These are phyloP conservation scores for Xylaria telfairii DNA, from an alignment of 495 filamentous ascomycete genomes.

Conservation along the genomic window DNA sequence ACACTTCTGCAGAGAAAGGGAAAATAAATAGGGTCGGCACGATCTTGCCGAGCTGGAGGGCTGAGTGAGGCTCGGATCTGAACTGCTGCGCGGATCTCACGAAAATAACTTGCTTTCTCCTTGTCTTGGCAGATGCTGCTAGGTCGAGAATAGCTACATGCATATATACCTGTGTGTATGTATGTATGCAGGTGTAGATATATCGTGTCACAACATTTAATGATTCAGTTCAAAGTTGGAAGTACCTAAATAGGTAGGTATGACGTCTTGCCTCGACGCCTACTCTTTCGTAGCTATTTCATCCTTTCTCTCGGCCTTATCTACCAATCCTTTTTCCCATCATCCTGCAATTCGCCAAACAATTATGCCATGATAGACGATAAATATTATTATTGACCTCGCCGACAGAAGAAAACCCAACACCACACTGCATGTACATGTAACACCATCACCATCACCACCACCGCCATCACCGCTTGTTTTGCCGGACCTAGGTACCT, in stretches of 20 bases:
- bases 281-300: background rate
- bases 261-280: background rate
- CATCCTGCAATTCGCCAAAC: background rate
- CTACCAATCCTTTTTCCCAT: background rate
- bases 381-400: background rate
- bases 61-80: constrained; percentile 1
- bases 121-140: background rate
- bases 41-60: constrained; percentile 16
- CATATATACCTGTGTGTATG: too few species aligned
- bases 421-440: background rate
- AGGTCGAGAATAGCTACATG: constrained; percentile 11
- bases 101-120: constrained; percentile 9
- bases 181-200: too few species aligned
- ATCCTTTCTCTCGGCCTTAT: background rate
- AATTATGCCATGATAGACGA: background rate
- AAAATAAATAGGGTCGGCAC: constrained; percentile 8
- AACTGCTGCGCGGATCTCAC: constrained; percentile 1
- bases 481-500: background rate
- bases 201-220: constrained; percentile 5
- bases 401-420: background rate
- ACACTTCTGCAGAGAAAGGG: background rate
- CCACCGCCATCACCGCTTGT: background rate
- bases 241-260: background rate
- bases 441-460: too few species aligned
- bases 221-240: background rate